Evolutionary conservation across 2,329 filamentous ascomycete species (phyloP).

Genomic region (Alternaria infectoria): DNA sequence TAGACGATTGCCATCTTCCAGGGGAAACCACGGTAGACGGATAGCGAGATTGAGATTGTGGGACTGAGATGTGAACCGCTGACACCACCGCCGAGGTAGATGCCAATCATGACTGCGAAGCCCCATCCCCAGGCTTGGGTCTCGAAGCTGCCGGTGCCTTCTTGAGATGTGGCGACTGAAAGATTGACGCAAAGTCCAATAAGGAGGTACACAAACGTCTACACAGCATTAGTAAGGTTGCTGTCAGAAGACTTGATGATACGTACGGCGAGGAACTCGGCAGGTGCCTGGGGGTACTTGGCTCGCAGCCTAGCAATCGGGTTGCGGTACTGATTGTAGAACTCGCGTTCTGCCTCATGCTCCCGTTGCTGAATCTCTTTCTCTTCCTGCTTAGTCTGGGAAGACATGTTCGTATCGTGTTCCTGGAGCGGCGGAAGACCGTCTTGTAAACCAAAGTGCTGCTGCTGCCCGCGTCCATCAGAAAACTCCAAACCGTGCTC

Average conservation of each 20-base stretch:
- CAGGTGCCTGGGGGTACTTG: conserved; percentile 60
- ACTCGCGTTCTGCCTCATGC: conserved; percentile 54
- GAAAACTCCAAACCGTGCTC: conserved; percentile 28
- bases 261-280: conserved; percentile 59
- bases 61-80: conserved; percentile 59
- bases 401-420: conserved; percentile 30
- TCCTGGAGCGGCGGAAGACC: conserved; percentile 49
- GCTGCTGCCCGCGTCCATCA: conserved; percentile 10
- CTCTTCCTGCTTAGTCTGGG: conserved; percentile 44
- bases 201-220: conserved; percentile 39
- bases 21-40: conserved; percentile 66
- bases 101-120: conserved; percentile 60
- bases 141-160: conserved; percentile 43
- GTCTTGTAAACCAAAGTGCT: conserved; percentile 54
- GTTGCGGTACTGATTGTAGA: conserved; percentile 59
- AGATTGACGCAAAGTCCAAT: conserved; percentile 60
- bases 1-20: conserved; percentile 59
- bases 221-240: background rate
- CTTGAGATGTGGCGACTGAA: conserved; percentile 55
- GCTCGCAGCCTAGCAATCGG: conserved; percentile 59
- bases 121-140: conserved; percentile 56
- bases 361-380: conserved; percentile 48
- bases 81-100: conserved; percentile 55
- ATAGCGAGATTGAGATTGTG: conserved; percentile 51
- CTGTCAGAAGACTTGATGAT: background rate